Conservation (phyloP, 1,284 basidiomycete genomes). For the Cryptococcus jaspeensis region DNA sequence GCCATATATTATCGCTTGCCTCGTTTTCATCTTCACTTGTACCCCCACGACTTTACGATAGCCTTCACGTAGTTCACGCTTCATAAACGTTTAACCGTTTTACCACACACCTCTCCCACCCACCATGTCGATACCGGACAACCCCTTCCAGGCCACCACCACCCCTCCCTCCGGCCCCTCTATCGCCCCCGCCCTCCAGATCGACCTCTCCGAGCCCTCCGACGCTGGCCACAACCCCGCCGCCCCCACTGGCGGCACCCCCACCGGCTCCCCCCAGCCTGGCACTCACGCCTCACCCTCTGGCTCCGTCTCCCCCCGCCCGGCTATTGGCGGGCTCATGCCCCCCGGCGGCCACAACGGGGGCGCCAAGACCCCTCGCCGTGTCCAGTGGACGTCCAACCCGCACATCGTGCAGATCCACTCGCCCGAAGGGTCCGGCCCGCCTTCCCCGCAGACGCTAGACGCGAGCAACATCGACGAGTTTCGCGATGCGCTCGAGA, state of each 20-base stretch:
- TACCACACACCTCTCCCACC: background rate
- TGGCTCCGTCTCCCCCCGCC: constrained; percentile 5
- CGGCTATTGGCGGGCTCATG: constrained; percentile 5
- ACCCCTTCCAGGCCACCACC: constrained; percentile 26
- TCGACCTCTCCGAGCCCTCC: constrained; percentile 41
- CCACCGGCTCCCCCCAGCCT: background rate
- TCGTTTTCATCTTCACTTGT: background rate
- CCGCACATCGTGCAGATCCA: constrained; percentile 44
- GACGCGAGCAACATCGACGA: constrained; percentile 36
- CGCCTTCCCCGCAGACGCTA: constrained; percentile 24
- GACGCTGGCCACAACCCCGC: constrained; percentile 8
- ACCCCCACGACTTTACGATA: constrained; percentile 1
- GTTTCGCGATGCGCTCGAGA: constrained; percentile 40
- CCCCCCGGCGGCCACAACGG: constrained; percentile 1
- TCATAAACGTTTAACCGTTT: background rate
- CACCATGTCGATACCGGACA: constrained; percentile 44
- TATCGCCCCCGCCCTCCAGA: constrained; percentile 50
- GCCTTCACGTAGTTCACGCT: background rate
- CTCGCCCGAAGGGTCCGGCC: constrained; percentile 9
- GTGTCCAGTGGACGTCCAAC: constrained; percentile 49
- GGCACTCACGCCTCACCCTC: constrained; percentile 7
- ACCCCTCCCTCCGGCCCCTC: constrained; percentile 2
- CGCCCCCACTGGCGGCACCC: background rate
- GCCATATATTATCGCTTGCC: too few species aligned
- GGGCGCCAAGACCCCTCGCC: constrained; percentile 41